Evolutionary conservation across 2,329 filamentous ascomycete genomes (phyloP), one percentile per base, ranked within the genome.

Genomic region (Alternaria tenuissima): DNA sequence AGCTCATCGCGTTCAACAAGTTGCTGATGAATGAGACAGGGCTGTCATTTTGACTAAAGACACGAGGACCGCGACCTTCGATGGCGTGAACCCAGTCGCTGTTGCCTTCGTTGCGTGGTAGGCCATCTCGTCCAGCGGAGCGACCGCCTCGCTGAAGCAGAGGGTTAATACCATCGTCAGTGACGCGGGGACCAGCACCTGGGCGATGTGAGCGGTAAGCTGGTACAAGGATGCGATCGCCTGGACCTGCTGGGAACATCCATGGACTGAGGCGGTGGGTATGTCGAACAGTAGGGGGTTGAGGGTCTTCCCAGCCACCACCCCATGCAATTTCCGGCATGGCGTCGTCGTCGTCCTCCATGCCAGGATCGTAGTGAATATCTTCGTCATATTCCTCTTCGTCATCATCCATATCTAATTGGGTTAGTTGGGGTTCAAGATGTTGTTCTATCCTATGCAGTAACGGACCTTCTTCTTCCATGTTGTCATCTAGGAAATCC

Each of bases 161-260:
- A 43, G 94, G 94, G 73, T 98, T 97, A 22, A 89, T 85, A 4
- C 93, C 93, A 74, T 97, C 94, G 65, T 97, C 93, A 34, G 86
- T 84, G 28, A 84, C 84, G 57, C 86, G 84, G 53, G 86, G 80
- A 32, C 85, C 82, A 20, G 80, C 81, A 47, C 83, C 83, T 54
- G 85, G 78, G 57, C 87, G 83, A 68, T 88, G 85, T 7, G 81
- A 79, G 62, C 83, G 80, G 66, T 86, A 82, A 79, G 82, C 77
- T 24, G 79, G 76, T 14, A 78, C 76, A 30, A 77, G 69, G 38
- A 78, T 75, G 28, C 73, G 68, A 48, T 75, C 71, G 41, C 86
- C 84, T 64, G 85, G 82, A 36, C 85, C 82, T 53, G 82, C 83
- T 62, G 86, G 83, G 69, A 90, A 87, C 67, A 89, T 82, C 64